Evolutionary conservation across 805 yeast genomes (phyloP).

Genomic region (Wickerhamiella dianesei): DNA sequence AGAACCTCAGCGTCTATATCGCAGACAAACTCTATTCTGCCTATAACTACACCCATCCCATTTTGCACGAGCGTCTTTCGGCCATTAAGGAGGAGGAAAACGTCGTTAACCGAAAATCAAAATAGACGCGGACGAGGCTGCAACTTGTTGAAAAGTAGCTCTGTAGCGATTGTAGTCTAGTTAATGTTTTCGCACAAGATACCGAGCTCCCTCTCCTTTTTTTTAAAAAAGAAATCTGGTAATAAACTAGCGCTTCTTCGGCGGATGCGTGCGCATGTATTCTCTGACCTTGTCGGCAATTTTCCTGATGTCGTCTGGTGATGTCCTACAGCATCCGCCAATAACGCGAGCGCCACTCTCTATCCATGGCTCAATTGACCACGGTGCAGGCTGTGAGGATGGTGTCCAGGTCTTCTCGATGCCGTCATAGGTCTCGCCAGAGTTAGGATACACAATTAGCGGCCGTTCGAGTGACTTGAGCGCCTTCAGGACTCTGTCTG

Average conservation of each 20-base stretch:
- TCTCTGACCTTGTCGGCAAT: slow-evolving; percentile 2
- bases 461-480: slow-evolving; percentile 26
- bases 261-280: neutral
- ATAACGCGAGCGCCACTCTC: slow-evolving; percentile 34
- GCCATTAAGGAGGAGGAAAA: slow-evolving; percentile 39
- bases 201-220: no score
- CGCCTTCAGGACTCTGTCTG: slow-evolving; percentile 30
- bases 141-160: no score
- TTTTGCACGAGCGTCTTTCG: slow-evolving; percentile 70
- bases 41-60: slow-evolving; percentile 85
- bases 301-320: slow-evolving; percentile 34
- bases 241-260: neutral
- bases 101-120: neutral
- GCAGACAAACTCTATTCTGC: slow-evolving; percentile 85
- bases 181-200: neutral
- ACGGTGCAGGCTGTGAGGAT: slow-evolving; percentile 11
- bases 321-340: slow-evolving; percentile 70
- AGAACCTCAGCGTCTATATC: slow-evolving; percentile 73
- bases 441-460: slow-evolving; percentile 56
- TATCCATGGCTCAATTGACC: slow-evolving; percentile 35
- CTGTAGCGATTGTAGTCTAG: no score
- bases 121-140: neutral
- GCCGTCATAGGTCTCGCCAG: slow-evolving; percentile 54
- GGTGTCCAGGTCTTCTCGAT: slow-evolving; percentile 31
- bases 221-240: no score